Evolutionary conservation across 768 basidiomycete species (phyloP).

Genomic region (Boletus tomentosulus): DNA sequence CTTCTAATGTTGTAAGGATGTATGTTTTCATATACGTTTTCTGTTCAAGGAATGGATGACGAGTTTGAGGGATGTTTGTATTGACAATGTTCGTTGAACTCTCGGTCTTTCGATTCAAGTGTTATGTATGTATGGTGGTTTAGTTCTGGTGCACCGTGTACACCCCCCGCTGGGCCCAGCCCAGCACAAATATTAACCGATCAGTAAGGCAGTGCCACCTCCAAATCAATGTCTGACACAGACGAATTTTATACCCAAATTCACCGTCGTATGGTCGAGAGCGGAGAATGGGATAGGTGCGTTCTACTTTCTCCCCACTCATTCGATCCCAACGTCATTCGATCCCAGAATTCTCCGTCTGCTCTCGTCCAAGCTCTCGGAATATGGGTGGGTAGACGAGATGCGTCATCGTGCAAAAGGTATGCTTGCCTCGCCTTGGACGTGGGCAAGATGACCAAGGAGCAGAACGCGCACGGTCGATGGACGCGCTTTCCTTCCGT

Average conservation of each 20-base stretch:
- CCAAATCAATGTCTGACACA: background rate
- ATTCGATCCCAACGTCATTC: no score
- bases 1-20: background rate
- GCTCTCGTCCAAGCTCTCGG: background rate
- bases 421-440: background rate
- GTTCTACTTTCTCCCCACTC: background rate
- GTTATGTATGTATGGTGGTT: background rate
- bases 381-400: background rate
- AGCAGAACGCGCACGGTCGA: background rate
- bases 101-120: background rate
- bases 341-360: background rate
- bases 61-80: background rate
- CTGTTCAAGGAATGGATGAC: background rate
- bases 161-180: no score
- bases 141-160: no score
- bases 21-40: conserved; percentile 4
- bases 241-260: background rate
- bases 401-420: background rate
- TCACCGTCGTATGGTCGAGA: background rate
- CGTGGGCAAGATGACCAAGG: background rate
- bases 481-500: background rate
- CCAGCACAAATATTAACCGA: no score
- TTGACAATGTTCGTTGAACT: background rate
- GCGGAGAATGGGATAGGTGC: background rate
- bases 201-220: background rate